Evolutionary conservation across 345 rosid species (phyloP).

Genomic region (Adansonia digitata): DNA sequence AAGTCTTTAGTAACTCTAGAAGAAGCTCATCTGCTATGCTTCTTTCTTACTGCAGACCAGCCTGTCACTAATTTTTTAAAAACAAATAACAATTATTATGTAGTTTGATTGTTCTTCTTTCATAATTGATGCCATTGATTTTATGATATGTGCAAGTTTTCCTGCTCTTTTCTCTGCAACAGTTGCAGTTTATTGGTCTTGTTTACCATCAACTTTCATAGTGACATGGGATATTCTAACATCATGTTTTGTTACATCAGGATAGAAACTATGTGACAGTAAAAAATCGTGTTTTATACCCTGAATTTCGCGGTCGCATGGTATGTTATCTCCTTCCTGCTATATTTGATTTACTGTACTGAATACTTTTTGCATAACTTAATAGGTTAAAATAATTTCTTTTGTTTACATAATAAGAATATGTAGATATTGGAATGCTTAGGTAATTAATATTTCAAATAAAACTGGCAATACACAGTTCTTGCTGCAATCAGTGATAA

Average conservation of each 20-base stretch:
- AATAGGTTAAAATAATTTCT: neutral
- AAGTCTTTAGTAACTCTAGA: neutral
- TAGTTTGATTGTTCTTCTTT: neutral
- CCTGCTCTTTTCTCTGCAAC: neutral
- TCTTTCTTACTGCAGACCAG: neutral
- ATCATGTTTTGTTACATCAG: conserved; percentile 37
- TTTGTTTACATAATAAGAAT: neutral
- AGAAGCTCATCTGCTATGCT: neutral
- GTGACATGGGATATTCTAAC: conserved; percentile 8
- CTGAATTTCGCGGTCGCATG: conserved; percentile 99
- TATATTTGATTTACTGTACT: neutral
- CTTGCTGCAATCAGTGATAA: neutral
- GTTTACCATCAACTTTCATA: neutral
- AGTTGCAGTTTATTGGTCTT: conserved; percentile 7
- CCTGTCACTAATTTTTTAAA: neutral
- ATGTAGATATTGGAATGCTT: neutral
- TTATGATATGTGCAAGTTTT: neutral
- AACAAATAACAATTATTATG: neutral
- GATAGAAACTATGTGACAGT: conserved; percentile 78
- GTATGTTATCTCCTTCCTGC: conserved; percentile 35
- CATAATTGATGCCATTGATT: neutral
- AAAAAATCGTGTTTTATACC: conserved; percentile 60
- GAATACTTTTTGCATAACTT: neutral
- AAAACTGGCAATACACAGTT: neutral
- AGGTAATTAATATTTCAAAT: neutral